Evolutionary conservation across 805 yeast genomes (phyloP), one percentile per base, ranked within the genome.

Genomic region (Saccharomycodes ludwigii): DNA sequence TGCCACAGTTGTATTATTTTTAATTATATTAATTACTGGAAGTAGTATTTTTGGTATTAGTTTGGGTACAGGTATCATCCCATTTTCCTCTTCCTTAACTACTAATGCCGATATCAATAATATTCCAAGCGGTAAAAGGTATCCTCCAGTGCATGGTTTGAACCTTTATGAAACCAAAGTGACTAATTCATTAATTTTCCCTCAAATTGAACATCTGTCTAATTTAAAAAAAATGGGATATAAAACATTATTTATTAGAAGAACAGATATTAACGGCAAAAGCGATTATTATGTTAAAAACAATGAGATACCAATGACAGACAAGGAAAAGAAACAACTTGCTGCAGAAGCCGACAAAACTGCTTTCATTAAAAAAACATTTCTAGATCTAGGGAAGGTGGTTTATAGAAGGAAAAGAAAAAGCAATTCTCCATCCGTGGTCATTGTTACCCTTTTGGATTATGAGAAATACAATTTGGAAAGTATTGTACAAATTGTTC

Each of bases 391-490:
- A 41, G 85, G 82, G 27, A 74, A 72, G 46, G 57, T 68, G 30
- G 73, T 55, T 1, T 55, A 52, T 32, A 50, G 57, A 22, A 47
- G 52, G 30, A 44, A 48, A 15, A 47, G 50, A 18, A 48, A 44
- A 44, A 32, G 50, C 12, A 50, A 52, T 6, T 56, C 66, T 15
- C 91, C 91, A 6, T 77, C 76, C 33, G 63, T 79, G 16, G 73
- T 86, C 14, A 50, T 86, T 24, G 95, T 86, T 11, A 71, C 93
- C 0, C 76, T 80, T 2, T 59, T 86, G 18, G 94, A 85, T 58
- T 80, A 72, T 44, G 81, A 78, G 32, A 69, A 65, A 34, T 73
- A 72, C 44, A 71, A 74, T 19, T 48, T 68, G 24, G 66, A 68
- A 14, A 71, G 76, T 21, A 61, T 84, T 27, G 71, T 76, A 12